Percentiles rank a stretch among this genome's conserved stretches.
phyloP scores from a whole-genome alignment of 1,139 yeast species.

The Dujonia santamariae region DNA sequence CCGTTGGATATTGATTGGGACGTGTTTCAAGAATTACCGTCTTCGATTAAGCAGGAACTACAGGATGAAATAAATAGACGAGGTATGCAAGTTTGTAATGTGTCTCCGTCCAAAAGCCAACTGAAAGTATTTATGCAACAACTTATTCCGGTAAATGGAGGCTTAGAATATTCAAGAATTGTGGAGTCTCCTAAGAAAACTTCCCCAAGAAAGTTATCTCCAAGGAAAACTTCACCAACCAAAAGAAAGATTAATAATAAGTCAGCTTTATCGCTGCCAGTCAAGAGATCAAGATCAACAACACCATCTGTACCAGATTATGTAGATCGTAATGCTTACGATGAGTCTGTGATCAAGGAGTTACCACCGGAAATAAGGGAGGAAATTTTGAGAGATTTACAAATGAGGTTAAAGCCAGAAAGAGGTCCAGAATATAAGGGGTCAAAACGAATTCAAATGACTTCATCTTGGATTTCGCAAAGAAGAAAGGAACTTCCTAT shows the following conservation, averaged over 20 bases:
- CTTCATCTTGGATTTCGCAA: background rate
- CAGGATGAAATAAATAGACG: conserved; percentile 36
- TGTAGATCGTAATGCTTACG: conserved; percentile 26
- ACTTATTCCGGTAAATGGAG: conserved; percentile 34
- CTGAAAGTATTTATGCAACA: conserved; percentile 39
- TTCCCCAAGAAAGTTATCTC: conserved; percentile 12
- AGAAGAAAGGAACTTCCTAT: background rate
- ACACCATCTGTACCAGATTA: conserved; percentile 7
- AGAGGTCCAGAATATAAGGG: background rate
- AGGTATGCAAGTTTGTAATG: conserved; percentile 26
- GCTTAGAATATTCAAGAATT: conserved; percentile 34
- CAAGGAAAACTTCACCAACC: conserved; percentile 17
- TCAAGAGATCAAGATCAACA: conserved; percentile 10
- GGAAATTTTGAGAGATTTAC: conserved; percentile 41
- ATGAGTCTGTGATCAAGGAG: conserved; percentile 42
- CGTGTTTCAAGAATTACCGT: conserved; percentile 52
- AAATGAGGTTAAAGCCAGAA: conserved; percentile 19
- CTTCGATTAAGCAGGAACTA: conserved; percentile 49
- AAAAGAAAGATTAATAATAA: conserved; percentile 11
- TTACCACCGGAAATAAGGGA: conserved; percentile 43
- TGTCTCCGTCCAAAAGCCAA: background rate
- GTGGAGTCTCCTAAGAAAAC: conserved; percentile 29
- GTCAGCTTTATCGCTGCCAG: conserved; percentile 14
- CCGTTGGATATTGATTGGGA: conserved; percentile 46
- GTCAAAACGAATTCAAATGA: background rate